Base-by-base conservation (phyloP, 2,329 filamentous ascomycete genomes). In the Botrytis elliptica region DNA sequence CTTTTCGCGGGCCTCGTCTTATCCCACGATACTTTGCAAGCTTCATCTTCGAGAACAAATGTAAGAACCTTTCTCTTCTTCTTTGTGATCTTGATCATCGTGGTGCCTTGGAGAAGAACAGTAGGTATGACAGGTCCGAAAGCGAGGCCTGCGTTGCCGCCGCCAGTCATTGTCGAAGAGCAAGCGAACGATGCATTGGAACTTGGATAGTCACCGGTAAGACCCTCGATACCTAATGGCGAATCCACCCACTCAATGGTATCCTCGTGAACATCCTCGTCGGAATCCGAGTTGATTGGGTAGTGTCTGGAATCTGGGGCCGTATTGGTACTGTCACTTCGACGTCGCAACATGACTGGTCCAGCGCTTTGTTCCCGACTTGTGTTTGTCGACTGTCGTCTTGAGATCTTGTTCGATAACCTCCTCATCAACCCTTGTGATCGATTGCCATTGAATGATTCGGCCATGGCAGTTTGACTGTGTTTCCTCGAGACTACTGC, bases 1-100 rank as follows among this genome's bases (percentile, higher is more conserved):
- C 90, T 90, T 82, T 98, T 98, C 38, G 90, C 89, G 1, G 92
- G 91, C 52, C 93, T 90, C 14, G 88, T 89, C 65, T 90, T 88
- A 82, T 97, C 93, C 95, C 95, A 98, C 40, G 88, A 92, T 38
- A 99, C 93, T 82, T 94, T 96, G 75, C 93, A 95, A 2, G 92
- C 89, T 79, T 95, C 92, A 38, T 92, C 87, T 79, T 98, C 94
- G 38, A 98, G 89, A 70, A 91, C 89, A 49, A 91, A 85, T 42
- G 84, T 84, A 78, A 98, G 90, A 40, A 88, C 88, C 81, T 96
- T 94, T 77, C 87, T 91, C 82, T 89, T 91, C 80, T 95, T 96
- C 84, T 93, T 95, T 64, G 94, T 95, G 42, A 98, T 88, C 82
- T 98, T 98, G 73, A 86, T 90, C 75, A 98, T 86, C 69, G 86